These are phyloP conservation scores for Fusarium sublunatum DNA, from an alignment of 2,329 filamentous ascomycete species.

Conservation along the genomic window DNA sequence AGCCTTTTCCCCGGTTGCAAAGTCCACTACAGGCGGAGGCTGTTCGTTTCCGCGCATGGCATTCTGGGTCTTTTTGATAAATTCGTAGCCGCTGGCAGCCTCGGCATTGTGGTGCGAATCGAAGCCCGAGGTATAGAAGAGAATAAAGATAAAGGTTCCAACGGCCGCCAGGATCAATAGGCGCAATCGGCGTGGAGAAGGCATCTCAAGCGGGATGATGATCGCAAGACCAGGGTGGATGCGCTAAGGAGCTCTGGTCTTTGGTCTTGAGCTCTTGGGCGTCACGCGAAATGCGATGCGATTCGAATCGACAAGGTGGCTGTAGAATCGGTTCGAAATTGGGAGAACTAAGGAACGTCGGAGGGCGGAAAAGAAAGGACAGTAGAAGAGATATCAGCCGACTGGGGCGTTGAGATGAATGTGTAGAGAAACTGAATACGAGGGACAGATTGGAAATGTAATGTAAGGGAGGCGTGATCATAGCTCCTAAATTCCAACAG, in stretches of 20 bases:
- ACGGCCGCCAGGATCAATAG: constrained; percentile 73
- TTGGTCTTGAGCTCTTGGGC: constrained; percentile 21
- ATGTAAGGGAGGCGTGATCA: constrained; percentile 37
- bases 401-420: constrained; percentile 18
- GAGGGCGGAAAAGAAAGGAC: constrained; percentile 7
- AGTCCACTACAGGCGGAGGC: constrained; percentile 55
- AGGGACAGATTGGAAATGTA: constrained; percentile 27
- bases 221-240: constrained; percentile 26
- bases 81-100: constrained; percentile 60
- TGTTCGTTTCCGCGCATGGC: constrained; percentile 58
- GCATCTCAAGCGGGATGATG: constrained; percentile 61
- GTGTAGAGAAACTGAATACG: constrained; percentile 26
- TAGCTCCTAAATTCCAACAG: constrained; percentile 29
- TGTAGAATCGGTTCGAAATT: constrained; percentile 6
- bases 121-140: constrained; percentile 78
- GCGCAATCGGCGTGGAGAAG: constrained; percentile 76
- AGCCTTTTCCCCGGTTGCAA: constrained; percentile 53
- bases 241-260: constrained; percentile 43
- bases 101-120: constrained; percentile 62
- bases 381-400: constrained; percentile 23
- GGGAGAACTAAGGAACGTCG: constrained; percentile 14
- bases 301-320: not conserved
- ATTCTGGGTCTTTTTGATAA: constrained; percentile 69
- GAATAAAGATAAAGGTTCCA: constrained; percentile 71
- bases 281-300: constrained; percentile 9